Conservation (phyloP, 768 basidiomycete species). For the Glaciozyma martinii region DNA sequence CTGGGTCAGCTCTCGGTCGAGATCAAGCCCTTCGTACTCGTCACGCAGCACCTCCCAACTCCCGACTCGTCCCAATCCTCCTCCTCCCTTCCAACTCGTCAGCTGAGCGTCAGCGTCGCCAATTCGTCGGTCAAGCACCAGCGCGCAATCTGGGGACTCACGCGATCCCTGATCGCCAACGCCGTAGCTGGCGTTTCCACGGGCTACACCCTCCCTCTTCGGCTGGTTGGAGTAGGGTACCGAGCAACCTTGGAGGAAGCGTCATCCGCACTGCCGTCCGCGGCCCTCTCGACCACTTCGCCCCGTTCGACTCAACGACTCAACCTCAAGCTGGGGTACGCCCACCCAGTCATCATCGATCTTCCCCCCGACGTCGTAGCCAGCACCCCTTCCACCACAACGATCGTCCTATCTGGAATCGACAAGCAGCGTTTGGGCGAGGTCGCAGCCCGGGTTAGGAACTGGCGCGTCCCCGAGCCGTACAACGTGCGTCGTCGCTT, state of each 20-base stretch:
- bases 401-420: conserved; percentile 69
- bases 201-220: conserved; percentile 72
- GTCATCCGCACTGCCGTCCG: conserved; percentile 43
- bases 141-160: conserved; percentile 90
- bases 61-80: neutral
- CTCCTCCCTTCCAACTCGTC: neutral
- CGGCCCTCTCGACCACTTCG: conserved; percentile 35
- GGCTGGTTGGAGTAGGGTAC: conserved; percentile 91
- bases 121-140: conserved; percentile 45
- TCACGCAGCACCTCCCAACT: neutral
- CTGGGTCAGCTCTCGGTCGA: conserved; percentile 20
- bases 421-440: conserved; percentile 81
- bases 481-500: conserved; percentile 56
- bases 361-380: conserved; percentile 73
- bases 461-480: conserved; percentile 81
- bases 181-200: conserved; percentile 81
- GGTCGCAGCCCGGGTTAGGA: conserved; percentile 77
- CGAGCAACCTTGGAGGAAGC: conserved; percentile 76
- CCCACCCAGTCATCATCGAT: conserved; percentile 73
- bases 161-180: conserved; percentile 78
- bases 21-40: conserved; percentile 23
- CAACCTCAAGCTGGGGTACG: conserved; percentile 86
- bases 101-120: conserved; percentile 1
- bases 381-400: conserved; percentile 70
- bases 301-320: conserved; percentile 40